Base-by-base conservation (phyloP, 305 asterid species). In the Fraxinus floribunda region DNA sequence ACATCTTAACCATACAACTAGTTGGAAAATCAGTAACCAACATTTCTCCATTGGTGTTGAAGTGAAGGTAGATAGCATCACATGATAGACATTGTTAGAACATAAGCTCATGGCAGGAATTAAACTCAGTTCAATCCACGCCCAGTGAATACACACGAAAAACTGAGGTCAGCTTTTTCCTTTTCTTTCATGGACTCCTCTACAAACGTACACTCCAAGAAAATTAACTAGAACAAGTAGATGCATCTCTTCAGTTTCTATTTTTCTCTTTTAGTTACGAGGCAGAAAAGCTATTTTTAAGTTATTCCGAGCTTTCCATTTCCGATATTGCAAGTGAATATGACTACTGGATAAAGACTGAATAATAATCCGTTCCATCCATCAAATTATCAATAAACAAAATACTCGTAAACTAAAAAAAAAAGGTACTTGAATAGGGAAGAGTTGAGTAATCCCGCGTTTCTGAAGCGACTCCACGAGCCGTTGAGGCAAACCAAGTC, bases 381-480 rank as follows among this genome's bases (percentile, higher is more conserved):
- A 71, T 32, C 44, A 71, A 71, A 30, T 16, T 71, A 30, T 34
- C 46, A 34, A 5, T 66, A 66, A 22, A 66, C n/a, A 11, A 26
- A 66, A 66, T 9, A 64, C 30, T 22, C 3, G 36, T 1, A 66
- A 22, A 22, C 64, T 52, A 8, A 18, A 71, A 1, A 44, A 13
- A 46, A 16, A 16, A 5, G 62, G 73, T 57, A 95, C 98, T 86
- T 95, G 98, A 89, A 95, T 95, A 6, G 98, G 99, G 79, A 95
- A 95, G 83, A 95, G 98, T 9, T 80, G 80, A 84, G 91, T 89
- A 88, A 95, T 93, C 74, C 98, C 99, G 66, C 97, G 90, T 80
- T 85, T 88, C 85, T 88, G 90, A 7, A 95, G 95, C 39, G 91
- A 81, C 3, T 94, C 92, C 38, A 91, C 96, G 77, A 94, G 92